Evolutionary conservation across 208 protist species (phyloP).

Genomic region (Acanthamoeba culbertsoni): DNA sequence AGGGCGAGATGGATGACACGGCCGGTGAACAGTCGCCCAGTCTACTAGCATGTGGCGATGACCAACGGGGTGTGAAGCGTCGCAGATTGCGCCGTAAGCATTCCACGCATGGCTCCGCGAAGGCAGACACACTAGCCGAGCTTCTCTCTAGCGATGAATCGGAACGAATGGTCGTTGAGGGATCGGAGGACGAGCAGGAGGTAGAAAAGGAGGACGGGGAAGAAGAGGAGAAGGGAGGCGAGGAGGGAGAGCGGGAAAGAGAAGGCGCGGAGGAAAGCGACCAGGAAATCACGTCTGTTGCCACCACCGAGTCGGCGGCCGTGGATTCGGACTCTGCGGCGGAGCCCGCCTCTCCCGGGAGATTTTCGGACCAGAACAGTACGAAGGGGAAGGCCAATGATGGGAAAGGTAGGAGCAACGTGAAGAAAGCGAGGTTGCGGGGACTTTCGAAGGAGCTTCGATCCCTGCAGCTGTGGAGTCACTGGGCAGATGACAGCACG

Average conservation of each 20-base stretch:
- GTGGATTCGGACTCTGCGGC: too few species aligned
- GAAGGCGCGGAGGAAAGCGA: neutral
- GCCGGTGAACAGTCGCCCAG: neutral
- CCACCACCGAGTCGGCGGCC: too few species aligned
- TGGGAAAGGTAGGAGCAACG: neutral
- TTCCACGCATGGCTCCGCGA: too few species aligned
- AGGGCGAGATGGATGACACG: neutral
- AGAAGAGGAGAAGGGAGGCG: neutral
- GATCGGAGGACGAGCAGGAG: neutral
- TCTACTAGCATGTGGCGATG: too few species aligned
- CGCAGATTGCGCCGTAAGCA: neutral
- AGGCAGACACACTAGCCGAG: too few species aligned
- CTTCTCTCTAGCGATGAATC: neutral
- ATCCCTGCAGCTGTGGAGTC: slow-evolving; percentile 7
- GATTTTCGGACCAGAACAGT: neutral
- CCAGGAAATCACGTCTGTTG: neutral
- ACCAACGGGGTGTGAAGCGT: too few species aligned
- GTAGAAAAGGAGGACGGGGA: neutral
- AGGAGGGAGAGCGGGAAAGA: neutral
- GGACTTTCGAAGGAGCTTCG: neutral
- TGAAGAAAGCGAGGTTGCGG: neutral
- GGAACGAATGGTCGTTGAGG: neutral
- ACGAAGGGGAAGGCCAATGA: neutral
- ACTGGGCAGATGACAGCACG: neutral
- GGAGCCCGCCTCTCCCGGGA: too few species aligned